Percentiles rank a stretch among this genome's conserved stretches.
Conservation (phyloP, 2,329 filamentous ascomycete species). For the Seiridium unicorne region DNA sequence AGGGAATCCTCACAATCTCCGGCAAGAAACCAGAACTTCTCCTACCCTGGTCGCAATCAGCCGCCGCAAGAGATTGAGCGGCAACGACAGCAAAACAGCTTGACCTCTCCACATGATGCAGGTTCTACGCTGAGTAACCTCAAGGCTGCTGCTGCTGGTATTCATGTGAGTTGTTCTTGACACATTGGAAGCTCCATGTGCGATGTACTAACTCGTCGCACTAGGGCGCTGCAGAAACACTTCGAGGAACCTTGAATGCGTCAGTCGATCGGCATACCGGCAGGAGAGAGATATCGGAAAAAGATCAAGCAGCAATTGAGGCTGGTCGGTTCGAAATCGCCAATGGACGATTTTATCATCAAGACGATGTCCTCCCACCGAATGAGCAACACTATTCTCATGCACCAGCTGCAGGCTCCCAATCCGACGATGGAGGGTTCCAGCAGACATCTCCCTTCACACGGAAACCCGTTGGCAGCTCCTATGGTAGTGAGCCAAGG, state of each 20-base stretch:
- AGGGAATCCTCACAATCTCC: background rate
- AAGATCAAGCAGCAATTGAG: slow-evolving; percentile 12
- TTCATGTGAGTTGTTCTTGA: slow-evolving; percentile 5
- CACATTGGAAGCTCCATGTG: slow-evolving; percentile 10
- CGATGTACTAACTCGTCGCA: slow-evolving; percentile 17
- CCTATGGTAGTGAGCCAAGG: background rate
- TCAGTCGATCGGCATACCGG: slow-evolving; percentile 18
- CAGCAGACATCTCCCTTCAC: background rate
- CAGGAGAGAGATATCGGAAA: slow-evolving; percentile 9
- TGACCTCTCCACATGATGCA: background rate
- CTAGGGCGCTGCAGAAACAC: slow-evolving; percentile 21
- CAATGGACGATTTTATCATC: slow-evolving; percentile 11
- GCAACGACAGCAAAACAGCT: background rate
- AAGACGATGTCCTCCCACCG: slow-evolving; percentile 12
- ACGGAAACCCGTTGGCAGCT: background rate
- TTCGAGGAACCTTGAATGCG: slow-evolving; percentile 21
- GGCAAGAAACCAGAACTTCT: slow-evolving; percentile 7
- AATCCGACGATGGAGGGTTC: background rate
- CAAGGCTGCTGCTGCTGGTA: slow-evolving; percentile 8
- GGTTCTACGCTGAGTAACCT: background rate
- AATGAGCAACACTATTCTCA: background rate
- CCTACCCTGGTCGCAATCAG: slow-evolving; percentile 9
- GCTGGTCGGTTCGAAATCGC: slow-evolving; percentile 13
- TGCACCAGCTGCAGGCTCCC: background rate
- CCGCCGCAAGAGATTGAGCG: background rate